Percentiles rank a stretch among this genome's conserved stretches.
These are phyloP conservation scores for Picochlorum sp. DNA, from an alignment of 139 green algal genomes.

Conservation along the genomic window DNA sequence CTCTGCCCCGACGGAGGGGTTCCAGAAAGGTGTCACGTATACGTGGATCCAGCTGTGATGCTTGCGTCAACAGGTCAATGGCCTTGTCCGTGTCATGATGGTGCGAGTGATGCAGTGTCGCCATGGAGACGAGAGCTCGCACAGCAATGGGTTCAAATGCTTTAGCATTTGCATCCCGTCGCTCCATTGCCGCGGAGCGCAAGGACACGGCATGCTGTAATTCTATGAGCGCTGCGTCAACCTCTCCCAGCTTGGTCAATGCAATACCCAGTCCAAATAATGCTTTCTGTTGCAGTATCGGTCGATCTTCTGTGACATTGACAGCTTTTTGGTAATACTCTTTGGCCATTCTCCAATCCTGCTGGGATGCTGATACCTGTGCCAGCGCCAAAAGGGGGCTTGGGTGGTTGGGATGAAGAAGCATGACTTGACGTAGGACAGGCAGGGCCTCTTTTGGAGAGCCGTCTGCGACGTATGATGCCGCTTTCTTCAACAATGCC, in stretches of 20 bases:
- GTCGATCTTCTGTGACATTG: background rate
- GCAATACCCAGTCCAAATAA: constrained; percentile 32
- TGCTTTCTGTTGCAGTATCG: background rate
- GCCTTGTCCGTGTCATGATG: background rate
- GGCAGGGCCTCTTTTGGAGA: constrained; percentile 5
- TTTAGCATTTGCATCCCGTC: too few relatives aligned
- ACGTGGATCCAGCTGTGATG: background rate
- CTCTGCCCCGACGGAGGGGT: too few relatives aligned
- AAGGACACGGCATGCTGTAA: too few relatives aligned
- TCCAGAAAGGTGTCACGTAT: too few relatives aligned
- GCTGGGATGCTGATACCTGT: constrained; percentile 26
- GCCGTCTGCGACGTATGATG: constrained; percentile 16
- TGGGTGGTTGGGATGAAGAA: constrained; percentile 13
- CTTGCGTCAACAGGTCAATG: background rate
- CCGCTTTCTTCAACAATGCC: constrained; percentile 18
- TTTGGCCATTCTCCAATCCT: constrained; percentile 28
- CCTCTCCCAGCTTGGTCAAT: constrained; percentile 24
- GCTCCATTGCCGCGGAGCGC: too few relatives aligned
- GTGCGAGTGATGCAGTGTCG: background rate
- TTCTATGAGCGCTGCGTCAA: constrained; percentile 4
- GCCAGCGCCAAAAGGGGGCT: constrained; percentile 26
- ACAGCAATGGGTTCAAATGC: background rate
- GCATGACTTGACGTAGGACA: constrained; percentile 19
- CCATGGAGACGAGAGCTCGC: constrained; percentile 1
- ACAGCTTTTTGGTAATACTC: constrained; percentile 22